Evolutionary conservation across 176 grass and related monocot species (phyloP).

Genomic region (Hsuehochloa calcarea): DNA sequence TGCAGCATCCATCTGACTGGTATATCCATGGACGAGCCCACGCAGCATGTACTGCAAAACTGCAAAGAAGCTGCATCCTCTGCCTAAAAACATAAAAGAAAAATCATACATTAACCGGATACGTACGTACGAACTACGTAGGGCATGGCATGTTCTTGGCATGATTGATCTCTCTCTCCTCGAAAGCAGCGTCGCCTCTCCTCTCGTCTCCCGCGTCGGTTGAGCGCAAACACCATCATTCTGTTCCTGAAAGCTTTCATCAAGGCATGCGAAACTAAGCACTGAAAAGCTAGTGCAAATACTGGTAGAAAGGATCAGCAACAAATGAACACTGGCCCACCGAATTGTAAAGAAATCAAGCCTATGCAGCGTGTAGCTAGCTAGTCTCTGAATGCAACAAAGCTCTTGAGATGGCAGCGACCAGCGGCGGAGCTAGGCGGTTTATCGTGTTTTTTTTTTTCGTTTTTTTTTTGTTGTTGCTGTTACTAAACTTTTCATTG

Average conservation of each 20-base stretch:
- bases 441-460: too few relatives aligned
- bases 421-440: too few relatives aligned
- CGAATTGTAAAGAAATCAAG: neutral
- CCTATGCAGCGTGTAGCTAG: neutral
- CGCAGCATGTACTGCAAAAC: conserved; percentile 2
- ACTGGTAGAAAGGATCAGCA: neutral
- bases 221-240: conserved; percentile 39
- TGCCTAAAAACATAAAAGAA: neutral
- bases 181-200: conserved; percentile 27
- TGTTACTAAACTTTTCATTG: too few relatives aligned
- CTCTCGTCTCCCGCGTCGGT: neutral
- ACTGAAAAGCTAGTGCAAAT: neutral
- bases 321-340: neutral
- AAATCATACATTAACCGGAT: neutral
- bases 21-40: conserved; percentile 19
- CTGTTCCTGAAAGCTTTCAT: conserved; percentile 35
- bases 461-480: too few relatives aligned
- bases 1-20: conserved; percentile 1
- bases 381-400: neutral
- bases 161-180: conserved; percentile 34
- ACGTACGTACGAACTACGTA: neutral
- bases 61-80: neutral
- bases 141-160: neutral
- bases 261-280: neutral
- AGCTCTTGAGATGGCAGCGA: neutral